Percentiles rank a stretch among this genome's conserved stretches.
Evolutionary conservation across 441 rosid genomes (phyloP).

Genomic region (Daphne laureola): DNA sequence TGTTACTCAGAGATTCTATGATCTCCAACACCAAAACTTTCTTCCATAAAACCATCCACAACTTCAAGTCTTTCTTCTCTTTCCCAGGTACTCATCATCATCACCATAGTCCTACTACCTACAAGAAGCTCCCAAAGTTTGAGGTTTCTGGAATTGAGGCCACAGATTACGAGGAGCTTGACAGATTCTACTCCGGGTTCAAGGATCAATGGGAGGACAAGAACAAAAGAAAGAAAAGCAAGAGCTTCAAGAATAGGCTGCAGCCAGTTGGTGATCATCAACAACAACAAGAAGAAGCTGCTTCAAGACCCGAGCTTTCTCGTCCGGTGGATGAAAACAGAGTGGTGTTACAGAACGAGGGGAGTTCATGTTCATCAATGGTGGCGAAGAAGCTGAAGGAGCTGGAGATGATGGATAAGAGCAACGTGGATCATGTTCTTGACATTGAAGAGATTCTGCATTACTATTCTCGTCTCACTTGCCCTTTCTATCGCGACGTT

Average conservation of each 20-base stretch:
- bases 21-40: slow-evolving; percentile 57
- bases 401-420: slow-evolving; percentile 54
- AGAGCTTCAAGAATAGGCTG: slow-evolving; percentile 16
- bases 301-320: no score
- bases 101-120: slow-evolving; percentile 2
- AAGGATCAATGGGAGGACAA: slow-evolving; percentile 30
- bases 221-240: not conserved
- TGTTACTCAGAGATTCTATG: slow-evolving; percentile 57
- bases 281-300: no score
- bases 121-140: slow-evolving; percentile 51
- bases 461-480: slow-evolving; percentile 74
- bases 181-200: slow-evolving; percentile 31
- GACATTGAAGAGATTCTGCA: slow-evolving; percentile 71
- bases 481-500: slow-evolving; percentile 58
- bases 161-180: slow-evolving; percentile 19
- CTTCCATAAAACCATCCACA: slow-evolving; percentile 46
- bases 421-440: slow-evolving; percentile 52
- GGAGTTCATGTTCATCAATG: slow-evolving; percentile 10
- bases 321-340: slow-evolving; percentile 2
- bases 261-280: slow-evolving; percentile 11
- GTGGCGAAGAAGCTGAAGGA: slow-evolving; percentile 55
- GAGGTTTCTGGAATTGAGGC: slow-evolving; percentile 3
- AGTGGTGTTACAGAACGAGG: slow-evolving; percentile 14
- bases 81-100: slow-evolving; percentile 34
- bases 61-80: slow-evolving; percentile 52